Evolutionary conservation across 176 grass and related monocot genomes (phyloP), one percentile per base, ranked within the genome.

Genomic region (Hyparrhenia diplandra): DNA sequence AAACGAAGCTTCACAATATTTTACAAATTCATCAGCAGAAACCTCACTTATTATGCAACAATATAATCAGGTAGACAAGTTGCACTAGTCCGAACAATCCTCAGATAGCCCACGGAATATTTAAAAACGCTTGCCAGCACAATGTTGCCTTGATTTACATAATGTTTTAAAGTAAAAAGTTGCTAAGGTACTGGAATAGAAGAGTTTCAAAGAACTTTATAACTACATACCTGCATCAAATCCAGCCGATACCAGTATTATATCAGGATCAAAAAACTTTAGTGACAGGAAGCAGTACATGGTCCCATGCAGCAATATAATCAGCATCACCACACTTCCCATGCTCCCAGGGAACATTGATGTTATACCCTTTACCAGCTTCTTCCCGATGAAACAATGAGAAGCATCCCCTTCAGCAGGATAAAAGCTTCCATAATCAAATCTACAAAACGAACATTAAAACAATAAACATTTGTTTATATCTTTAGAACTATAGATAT

Each of bases 261-360:
- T 93, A 82, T 98, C 88, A 82, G 96, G 90, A 76, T 85, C 79
- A 88, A 87, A 98, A n/a, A 86, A 72, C 52, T 83, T 95, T 71
- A 34, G 81, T 69, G 5, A 98, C 81, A 61, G 96, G 96, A 89
- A 98, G 84, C 71, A 98, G 73, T 71, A 98, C 67, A 86, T 93
- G 82, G 58, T 98, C 90, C 92, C 96, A 98, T 54, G 76, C 92
- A 75, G 96, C 96, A 73, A 91, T 28, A 58, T 98, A 98, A 80
- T 98, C 96, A 81, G 92, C 84, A 73, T 98, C 96, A 45, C 96
- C 90, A 55, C 90, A 95, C 72, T 85, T 79, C 43, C 79, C 86
- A 86, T 98, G 96, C 63, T 98, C 96, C 96, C 96, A 98, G n/a
- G 96, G 92, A 69, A 98, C 90, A 74, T 98, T 98, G 67, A 98